These are phyloP conservation scores for Verticillium dahliae DNA, from an alignment of 2,329 filamentous ascomycete species.

Conservation along the genomic window DNA sequence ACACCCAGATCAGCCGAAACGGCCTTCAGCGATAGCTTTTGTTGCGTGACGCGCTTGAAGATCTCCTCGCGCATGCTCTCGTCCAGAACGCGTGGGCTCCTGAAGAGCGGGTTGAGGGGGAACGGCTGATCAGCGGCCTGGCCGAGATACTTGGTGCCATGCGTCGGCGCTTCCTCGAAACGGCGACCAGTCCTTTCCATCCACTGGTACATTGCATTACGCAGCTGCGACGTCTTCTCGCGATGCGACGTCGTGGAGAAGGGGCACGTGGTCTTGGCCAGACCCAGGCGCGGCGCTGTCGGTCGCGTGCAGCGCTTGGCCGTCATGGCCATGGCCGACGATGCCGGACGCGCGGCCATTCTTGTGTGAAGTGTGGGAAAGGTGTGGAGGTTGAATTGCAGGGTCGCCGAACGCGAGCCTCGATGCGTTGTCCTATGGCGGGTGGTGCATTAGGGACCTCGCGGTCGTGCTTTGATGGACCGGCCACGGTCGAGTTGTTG, in stretches of 20 bases:
- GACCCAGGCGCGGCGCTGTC: constrained; percentile 1
- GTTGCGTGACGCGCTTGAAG: constrained; percentile 59
- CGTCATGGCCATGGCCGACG: constrained; percentile 5
- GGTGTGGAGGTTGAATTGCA: background rate
- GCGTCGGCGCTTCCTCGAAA: constrained; percentile 9
- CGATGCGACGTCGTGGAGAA: constrained; percentile 33
- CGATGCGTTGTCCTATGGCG: background rate
- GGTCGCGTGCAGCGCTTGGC: constrained; percentile 6
- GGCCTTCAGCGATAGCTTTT: constrained; percentile 63
- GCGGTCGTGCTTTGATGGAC: background rate
- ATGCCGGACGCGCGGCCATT: constrained; percentile 4
- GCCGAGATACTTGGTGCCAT: constrained; percentile 29
- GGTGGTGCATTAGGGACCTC: background rate
- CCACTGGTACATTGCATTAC: constrained; percentile 32
- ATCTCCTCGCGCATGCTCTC: constrained; percentile 68
- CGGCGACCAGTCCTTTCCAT: constrained; percentile 10
- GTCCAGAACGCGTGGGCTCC: constrained; percentile 65
- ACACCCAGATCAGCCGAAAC: constrained; percentile 73
- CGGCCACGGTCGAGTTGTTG: background rate
- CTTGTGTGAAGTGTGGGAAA: background rate
- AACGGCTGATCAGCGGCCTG: constrained; percentile 52
- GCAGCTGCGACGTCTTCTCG: constrained; percentile 28
- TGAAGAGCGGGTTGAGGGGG: constrained; percentile 65
- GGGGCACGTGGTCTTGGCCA: constrained; percentile 10
- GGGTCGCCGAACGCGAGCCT: background rate